Conservation (phyloP, 495 filamentous ascomycete genomes). For the Sporormia fimetaria region DNA sequence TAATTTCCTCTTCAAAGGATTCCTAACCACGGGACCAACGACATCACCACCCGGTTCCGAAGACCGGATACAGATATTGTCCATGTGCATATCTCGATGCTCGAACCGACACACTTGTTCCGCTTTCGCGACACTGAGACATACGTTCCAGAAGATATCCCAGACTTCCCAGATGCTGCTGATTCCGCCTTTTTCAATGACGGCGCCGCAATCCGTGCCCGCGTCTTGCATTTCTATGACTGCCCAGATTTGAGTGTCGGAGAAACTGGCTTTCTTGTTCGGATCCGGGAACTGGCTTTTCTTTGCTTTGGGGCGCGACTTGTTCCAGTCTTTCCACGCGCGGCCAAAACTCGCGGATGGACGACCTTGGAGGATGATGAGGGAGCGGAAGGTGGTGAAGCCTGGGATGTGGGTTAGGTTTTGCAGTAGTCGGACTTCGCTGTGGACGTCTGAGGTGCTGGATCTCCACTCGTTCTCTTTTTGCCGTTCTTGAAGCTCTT, state of each 20-base stretch:
- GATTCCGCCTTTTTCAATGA: constrained; percentile 36
- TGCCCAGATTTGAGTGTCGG: constrained; percentile 58
- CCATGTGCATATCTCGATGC: constrained; percentile 82
- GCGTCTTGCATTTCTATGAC: constrained; percentile 84
- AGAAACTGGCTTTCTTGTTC: constrained; percentile 34
- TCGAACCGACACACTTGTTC: constrained; percentile 68
- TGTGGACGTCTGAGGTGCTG: constrained; percentile 43
- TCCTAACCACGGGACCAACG: constrained; percentile 3
- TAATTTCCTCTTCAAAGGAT: constrained; percentile 40
- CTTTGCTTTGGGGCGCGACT: constrained; percentile 44
- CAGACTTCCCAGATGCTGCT: constrained; percentile 49
- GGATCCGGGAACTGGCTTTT: constrained; percentile 55
- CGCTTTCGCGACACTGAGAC: constrained; percentile 62
- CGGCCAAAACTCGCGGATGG: constrained; percentile 50
- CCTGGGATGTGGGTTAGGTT: constrained; percentile 68
- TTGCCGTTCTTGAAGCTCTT: constrained; percentile 10
- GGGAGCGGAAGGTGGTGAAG: constrained; percentile 81
- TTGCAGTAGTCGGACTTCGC: constrained; percentile 65
- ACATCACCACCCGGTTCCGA: not conserved
- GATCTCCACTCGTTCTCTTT: constrained; percentile 30
- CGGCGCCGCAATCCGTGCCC: constrained; percentile 61
- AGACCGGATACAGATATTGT: constrained; percentile 64
- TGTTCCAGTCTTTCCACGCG: constrained; percentile 53
- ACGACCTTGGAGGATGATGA: constrained; percentile 60
- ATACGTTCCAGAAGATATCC: constrained; percentile 77